Percentiles rank a stretch among this genome's conserved stretches.
phyloP scores from a whole-genome alignment of 2,329 filamentous ascomycete species.

The Trichoderma hamatum region DNA sequence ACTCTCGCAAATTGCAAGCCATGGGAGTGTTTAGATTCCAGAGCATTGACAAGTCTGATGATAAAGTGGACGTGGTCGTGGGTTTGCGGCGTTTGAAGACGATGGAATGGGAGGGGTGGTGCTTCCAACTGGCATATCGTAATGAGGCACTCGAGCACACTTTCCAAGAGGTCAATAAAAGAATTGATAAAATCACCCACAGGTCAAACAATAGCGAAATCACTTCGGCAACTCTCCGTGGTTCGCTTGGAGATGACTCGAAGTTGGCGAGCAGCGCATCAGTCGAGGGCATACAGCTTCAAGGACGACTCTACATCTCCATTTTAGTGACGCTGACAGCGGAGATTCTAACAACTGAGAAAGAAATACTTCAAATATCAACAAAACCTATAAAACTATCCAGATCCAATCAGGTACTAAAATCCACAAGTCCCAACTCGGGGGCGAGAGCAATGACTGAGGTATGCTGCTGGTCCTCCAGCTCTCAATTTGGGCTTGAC shows the following conservation, averaged over 20 bases:
- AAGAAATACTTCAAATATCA: not conserved
- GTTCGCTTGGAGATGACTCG: conserved; percentile 18
- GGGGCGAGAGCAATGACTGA: not conserved
- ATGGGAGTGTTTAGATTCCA: conserved; percentile 25
- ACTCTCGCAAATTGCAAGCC: conserved; percentile 21
- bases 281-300: conserved; percentile 24
- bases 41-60: conserved; percentile 3
- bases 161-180: conserved; percentile 12
- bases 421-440: not conserved
- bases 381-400: not conserved
- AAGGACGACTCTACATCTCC: conserved; percentile 25
- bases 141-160: not conserved
- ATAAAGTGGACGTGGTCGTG: conserved; percentile 24
- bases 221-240: not conserved
- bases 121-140: conserved; percentile 14
- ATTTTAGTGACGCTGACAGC: conserved; percentile 9
- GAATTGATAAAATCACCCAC: conserved; percentile 1
- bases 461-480: not conserved
- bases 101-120: conserved; percentile 27
- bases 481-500: not conserved
- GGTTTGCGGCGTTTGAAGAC: conserved; percentile 20
- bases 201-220: not conserved
- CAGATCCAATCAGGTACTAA: not conserved
- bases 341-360: conserved; percentile 9
- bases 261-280: conserved; percentile 19